phyloP scores from a whole-genome alignment of 2,329 filamentous ascomycete species.

The Epichloe aotearoae region DNA sequence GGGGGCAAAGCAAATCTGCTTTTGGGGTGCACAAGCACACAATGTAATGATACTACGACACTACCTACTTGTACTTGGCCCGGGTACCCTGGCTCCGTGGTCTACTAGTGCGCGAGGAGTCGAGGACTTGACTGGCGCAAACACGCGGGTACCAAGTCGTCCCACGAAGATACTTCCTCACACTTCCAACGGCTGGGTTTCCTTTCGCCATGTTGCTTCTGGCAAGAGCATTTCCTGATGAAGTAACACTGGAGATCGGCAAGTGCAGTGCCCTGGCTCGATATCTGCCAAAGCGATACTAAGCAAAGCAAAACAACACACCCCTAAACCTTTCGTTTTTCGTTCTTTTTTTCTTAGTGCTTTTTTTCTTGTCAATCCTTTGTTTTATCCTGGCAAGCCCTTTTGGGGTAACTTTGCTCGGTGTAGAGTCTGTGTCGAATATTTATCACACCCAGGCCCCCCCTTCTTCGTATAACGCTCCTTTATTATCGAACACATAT shows the following conservation, averaged over 20 bases:
- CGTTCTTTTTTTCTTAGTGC: not conserved
- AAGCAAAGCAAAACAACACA: not conserved
- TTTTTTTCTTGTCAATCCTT: not conserved
- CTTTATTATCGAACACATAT: too few species aligned
- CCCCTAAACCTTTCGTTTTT: not conserved
- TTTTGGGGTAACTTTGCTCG: not conserved
- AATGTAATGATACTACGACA: not conserved
- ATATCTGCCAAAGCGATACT: not conserved
- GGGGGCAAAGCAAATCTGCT: not conserved
- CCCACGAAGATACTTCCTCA: conserved; percentile 1
- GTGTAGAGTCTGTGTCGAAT: not conserved
- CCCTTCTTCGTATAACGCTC: not conserved
- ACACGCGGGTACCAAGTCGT: conserved; percentile 1
- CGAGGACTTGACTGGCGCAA: not conserved
- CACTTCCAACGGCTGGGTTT: not conserved
- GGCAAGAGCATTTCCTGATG: conserved; percentile 1
- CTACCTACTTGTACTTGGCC: not conserved
- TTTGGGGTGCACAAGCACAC: not conserved
- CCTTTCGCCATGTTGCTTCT: not conserved
- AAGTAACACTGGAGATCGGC: not conserved
- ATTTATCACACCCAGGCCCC: conserved; percentile 3
- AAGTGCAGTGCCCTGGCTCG: not conserved
- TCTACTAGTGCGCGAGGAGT: not conserved
- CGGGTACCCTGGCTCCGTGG: not conserved
- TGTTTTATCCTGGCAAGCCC: not conserved